Evolutionary conservation across 2,329 filamentous ascomycete species (phyloP), one percentile per base, ranked within the genome.

Genomic region (Neonectria sp.): DNA sequence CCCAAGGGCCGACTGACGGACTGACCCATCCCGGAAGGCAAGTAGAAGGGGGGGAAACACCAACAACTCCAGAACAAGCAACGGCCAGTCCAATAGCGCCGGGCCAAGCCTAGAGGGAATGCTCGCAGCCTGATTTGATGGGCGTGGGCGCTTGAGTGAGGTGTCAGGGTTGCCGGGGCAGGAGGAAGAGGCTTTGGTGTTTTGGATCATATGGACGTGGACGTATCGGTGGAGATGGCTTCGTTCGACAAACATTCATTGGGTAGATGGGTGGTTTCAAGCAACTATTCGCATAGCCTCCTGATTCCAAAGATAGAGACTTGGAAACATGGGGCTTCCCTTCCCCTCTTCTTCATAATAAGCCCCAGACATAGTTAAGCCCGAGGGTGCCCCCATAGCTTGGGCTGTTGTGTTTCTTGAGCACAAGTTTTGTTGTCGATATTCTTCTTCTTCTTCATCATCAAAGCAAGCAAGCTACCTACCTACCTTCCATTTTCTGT

Each of bases 1-100:
- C 68, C 62, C 65, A 70, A 73, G 33, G 64, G 33, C 33, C 33
- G 52, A 63, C 57, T 55, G 60, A 56, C 35, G 40, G 51, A 40
- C 37, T 40, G 15, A 17, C 37, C 37, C 37, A 4, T 13, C 33
- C 8, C 9, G 2, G 13, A 35, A 13, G 15, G 52, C 27, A 25
- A 31, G 15, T 35, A 24, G 52, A 45, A 29, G 4, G n/a, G n/a
- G n/a, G 11, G 40, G 11, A 9, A 31, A 24, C 55, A 35, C 58
- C 48, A 53, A 46, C 40, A 25, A 24, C 55, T 35, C n/a, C 45
- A 27, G 45, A 52, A 52, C 40, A 21, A 45, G n/a, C 17, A 52
- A n/a, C 49, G 46, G 12, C 40, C n/a, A 45, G 27, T 31, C 60
- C 60, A 56, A 62, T 56, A 24, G 60, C 60, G 60, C 40, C 31